Base-by-base conservation (phyloP, 148 eudicot genomes). In the Fallopia convolvulus region DNA sequence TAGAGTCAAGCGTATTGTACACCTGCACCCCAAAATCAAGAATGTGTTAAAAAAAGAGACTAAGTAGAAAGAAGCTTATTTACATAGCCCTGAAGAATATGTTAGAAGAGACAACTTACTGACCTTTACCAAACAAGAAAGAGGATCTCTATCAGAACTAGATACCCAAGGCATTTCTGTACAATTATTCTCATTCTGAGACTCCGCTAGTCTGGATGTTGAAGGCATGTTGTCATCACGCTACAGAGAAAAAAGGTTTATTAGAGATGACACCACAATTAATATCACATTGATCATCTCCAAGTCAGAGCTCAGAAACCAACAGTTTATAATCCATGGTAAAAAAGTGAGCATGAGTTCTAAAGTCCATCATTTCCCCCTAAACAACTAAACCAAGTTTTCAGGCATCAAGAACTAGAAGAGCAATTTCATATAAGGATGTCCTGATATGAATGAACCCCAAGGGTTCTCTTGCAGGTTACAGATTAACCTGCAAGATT, bases 61-160 rank as follows among this genome's bases (percentile, higher is more conserved):
- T 9, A 39, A 42, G 36, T 73, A n/a, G 39, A 73, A 39, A 47
- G 9, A 12, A 73, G 17, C 9, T 21, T 33, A 61, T 68, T 68
- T 6, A 68, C 46, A 68, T 39, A 68, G n/a, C 72, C 32, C 21
- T 1, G 44, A 36, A 7, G 5, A 68, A 68, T 36, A 15, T 68
- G 7, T 17, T 39, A 33, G 33, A 20, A 44, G 33, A 42, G 20
- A n/a, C 32, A 44, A 46, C 53, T 23, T 5, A 77, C 78, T 78
- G 70, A 96, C 99, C 97, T 93, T 93, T 79, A 93, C 94, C 48
- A 96, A 81, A 80, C 99, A 96, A 52, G 93, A 83, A 61, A 91
- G 88, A 74, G 80, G 75, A 75, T 82, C 80, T 46, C 32, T 79
- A 58, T 88, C 90, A 76, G 80, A 73, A 81, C 76, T 81, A 61